Base-by-base conservation (phyloP, 768 basidiomycete genomes). In the Suillus paluster region DNA sequence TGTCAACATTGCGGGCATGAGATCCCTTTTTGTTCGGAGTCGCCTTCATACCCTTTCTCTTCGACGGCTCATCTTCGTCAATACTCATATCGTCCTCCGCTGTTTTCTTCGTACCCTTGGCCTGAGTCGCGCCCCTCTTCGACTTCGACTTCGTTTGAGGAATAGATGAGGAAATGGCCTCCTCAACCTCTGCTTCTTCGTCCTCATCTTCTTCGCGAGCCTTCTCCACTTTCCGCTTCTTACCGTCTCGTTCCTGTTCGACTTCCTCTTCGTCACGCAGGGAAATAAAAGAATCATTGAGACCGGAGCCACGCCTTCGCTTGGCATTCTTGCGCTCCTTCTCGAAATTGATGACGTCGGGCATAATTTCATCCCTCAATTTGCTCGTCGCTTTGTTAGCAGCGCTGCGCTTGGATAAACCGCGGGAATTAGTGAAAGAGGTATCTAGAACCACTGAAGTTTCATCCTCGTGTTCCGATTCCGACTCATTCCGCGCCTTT, bases 311-410 rank as follows among this genome's bases (percentile, higher is more conserved):
- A 36, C 74, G 72, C 61, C 69, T 63, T 48, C 71, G 71, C 68
- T 76, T 76, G 42, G 62, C 67, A 57, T 70, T 75, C 66, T 83
- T 84, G 79, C 84, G 80, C 76, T 94, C 88, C 66, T 83, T 83
- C 71, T 93, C 85, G 68, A 81, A 94, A 60, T 79, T 83, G 44
- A 87, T 65, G 3, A 92, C 80, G 66, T 95, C 93, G 0, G 92
- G 92, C 87, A 94, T 94, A 60, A 94, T 78, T 57, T 78, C 76
- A 9, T 83, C 77, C 48, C 77, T 78, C 53, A 86, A 66, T 45
- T 76, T 77, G 55, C 76, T 74, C 4, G 72, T 78, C 10, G 85
- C 86, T 58, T 77, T 84, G 74, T 70, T 87, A 63, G 78, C 85
- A 69, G 80, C 94, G 66, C 75, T 79, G 67, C 81, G 87, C 77